Evolutionary conservation across 495 filamentous ascomycete genomes (phyloP), one percentile per base, ranked within the genome.

Genomic region (Penicillium daleae): DNA sequence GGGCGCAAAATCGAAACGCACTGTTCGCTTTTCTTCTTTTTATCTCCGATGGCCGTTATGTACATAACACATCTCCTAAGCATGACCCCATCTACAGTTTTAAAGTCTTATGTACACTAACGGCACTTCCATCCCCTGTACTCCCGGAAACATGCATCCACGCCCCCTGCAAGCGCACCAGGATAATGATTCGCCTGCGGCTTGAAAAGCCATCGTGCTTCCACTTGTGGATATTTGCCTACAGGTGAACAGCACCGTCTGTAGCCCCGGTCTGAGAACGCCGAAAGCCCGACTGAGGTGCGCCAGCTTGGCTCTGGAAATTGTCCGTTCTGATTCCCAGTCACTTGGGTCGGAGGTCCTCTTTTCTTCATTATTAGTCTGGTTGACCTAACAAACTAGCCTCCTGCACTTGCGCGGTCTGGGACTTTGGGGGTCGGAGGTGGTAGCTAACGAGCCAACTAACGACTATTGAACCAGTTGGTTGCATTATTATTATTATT

Each of bases 31-130:
- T 44, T 44, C 24, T 10, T 4, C 42, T 22, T 46, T 22, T 50
- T 29, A 50, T 50, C 46, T 50, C 46, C 22, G 46, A 50, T 46
- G 40, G 40, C 9, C 15, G 17, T 50, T 50, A 27, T 50, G 46
- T 13, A 29, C 46, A 50, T 50, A 50, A 29, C 22, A 19, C 4
- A 15, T 4, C 24, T 10, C 10, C 3, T 24, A n/a, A 46, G 19
- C 8, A 12, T 3, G 17, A 8, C 8, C 24, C n/a, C 9, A 10
- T n/a, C 26, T 24, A 29, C 46, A 50, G n/a, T 17, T 29, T 3
- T 26, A 24, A 50, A 9, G 42, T 29, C 24, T 50, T 50, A 50
- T 50, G 46, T n/a, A 50, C 24, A 27, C 46, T n/a, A 10, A n/a
- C 42, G 42, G 42, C 4, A 50, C 21, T 17, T 50, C 46, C 46